Evolutionary conservation across 306 rosid species (phyloP).

Genomic region (Rubus parviflorus): DNA sequence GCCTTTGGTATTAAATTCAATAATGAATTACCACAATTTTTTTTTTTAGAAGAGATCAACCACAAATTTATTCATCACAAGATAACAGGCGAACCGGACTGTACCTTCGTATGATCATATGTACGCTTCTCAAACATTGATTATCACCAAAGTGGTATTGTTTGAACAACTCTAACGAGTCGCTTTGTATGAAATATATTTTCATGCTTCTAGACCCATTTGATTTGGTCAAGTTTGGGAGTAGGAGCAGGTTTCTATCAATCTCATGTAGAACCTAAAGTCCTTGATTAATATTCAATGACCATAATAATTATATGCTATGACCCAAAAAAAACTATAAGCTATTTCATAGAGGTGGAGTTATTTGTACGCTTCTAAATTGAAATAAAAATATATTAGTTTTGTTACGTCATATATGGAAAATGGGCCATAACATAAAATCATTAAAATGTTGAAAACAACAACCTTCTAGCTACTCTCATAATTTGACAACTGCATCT

Average conservation of each 20-base stretch:
- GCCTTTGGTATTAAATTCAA: too few species aligned
- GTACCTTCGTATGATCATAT: background rate
- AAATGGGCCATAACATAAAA: background rate
- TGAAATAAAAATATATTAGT: background rate
- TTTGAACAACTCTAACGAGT: background rate
- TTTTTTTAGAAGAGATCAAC: too few species aligned
- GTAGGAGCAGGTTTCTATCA: background rate
- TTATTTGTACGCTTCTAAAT: background rate
- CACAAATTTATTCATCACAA: too few species aligned
- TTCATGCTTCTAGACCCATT: background rate
- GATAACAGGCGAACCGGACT: too few species aligned
- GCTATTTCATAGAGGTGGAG: background rate
- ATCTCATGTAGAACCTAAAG: background rate
- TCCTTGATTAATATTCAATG: background rate
- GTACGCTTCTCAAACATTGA: background rate
- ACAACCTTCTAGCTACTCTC: background rate
- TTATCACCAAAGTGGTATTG: too few species aligned
- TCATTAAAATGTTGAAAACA: background rate
- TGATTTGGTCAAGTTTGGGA: conserved; percentile 1
- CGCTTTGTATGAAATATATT: background rate
- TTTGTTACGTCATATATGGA: background rate
- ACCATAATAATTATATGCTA: background rate
- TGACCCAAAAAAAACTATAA: background rate
- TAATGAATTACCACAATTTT: too few species aligned
- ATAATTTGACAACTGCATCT: background rate